phyloP scores from a whole-genome alignment of 2,329 filamentous ascomycete species.

The Diaporthe nobilis region DNA sequence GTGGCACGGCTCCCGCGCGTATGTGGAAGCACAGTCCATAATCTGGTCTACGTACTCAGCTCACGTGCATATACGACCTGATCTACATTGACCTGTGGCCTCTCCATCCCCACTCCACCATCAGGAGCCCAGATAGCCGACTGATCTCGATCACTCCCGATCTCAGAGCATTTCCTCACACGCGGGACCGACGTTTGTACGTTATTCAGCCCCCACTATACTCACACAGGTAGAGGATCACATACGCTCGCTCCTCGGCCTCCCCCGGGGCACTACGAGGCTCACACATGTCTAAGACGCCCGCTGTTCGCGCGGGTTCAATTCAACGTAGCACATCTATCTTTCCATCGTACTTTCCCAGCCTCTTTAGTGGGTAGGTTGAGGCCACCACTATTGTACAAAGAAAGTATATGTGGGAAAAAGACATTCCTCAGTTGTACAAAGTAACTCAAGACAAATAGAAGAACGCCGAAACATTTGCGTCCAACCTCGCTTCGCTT shows the following conservation, averaged over 20 bases:
- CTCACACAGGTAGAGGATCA: neutral
- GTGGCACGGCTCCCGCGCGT: neutral
- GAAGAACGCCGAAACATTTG: neutral
- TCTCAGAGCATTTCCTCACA: neutral
- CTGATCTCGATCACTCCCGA: slow-evolving; percentile 16
- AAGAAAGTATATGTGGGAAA: neutral
- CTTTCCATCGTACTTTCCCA: neutral
- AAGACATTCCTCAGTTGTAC: slow-evolving; percentile 12
- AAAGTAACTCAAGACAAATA: slow-evolving; percentile 18
- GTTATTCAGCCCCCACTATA: neutral
- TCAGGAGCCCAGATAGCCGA: neutral
- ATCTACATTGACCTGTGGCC: neutral
- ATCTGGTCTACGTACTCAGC: neutral
- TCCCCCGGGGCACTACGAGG: neutral
- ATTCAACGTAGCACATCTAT: slow-evolving; percentile 4
- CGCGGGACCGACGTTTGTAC: neutral
- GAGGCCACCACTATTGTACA: slow-evolving; percentile 21
- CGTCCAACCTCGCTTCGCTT: slow-evolving; percentile 26
- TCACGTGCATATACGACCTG: neutral
- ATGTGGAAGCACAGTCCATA: neutral
- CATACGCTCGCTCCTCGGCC: neutral
- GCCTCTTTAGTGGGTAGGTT: neutral
- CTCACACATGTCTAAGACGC: slow-evolving; percentile 22
- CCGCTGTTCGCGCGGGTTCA: neutral
- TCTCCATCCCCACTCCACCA: neutral